A percentile compares a stretch with the other conserved stretches of the same genome.
These are phyloP conservation scores for Silybum marianum DNA, from an alignment of 129 eudicot genomes.

Conservation along the genomic window DNA sequence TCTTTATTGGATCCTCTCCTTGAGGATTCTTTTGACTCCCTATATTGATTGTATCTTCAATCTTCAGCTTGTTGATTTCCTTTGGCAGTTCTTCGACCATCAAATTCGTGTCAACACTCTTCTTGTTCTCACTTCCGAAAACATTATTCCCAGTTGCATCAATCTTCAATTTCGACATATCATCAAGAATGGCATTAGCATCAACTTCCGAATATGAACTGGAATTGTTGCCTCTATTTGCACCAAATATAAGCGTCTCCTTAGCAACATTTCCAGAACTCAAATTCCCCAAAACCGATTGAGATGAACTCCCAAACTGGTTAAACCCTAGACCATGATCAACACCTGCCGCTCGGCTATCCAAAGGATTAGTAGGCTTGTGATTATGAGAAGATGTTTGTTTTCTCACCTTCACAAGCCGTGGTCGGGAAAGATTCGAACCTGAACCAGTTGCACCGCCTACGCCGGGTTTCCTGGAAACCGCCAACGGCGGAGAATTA, in stretches of 20 bases:
- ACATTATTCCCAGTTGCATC: constrained; percentile 25
- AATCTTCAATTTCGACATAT: constrained; percentile 53
- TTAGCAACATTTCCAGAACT: constrained; percentile 19
- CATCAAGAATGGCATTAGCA: constrained; percentile 39
- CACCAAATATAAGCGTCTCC: constrained; percentile 39
- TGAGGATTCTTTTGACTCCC: neutral
- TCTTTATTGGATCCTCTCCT: constrained; percentile 3
- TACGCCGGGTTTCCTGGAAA: constrained; percentile 11
- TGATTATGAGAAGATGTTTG: constrained; percentile 38
- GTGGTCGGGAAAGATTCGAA: constrained; percentile 44
- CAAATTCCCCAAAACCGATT: constrained; percentile 18
- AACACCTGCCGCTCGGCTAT: constrained; percentile 3
- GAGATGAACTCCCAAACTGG: constrained; percentile 29
- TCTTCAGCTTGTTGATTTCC: constrained; percentile 50
- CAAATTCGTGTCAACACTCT: constrained; percentile 12
- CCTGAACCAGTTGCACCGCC: constrained; percentile 11
- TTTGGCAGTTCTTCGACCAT: constrained; percentile 40
- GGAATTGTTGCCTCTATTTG: constrained; percentile 4
- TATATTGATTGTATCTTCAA: constrained; percentile 34
- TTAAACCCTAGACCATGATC: constrained; percentile 46
- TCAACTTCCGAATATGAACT: neutral
- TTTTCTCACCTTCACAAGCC: constrained; percentile 51
- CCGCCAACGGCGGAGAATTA: constrained; percentile 44
- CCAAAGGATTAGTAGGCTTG: neutral
- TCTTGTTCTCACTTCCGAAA: neutral